Base-by-base conservation (phyloP, 441 rosid genomes). In the Populus trichocarpa region DNA sequence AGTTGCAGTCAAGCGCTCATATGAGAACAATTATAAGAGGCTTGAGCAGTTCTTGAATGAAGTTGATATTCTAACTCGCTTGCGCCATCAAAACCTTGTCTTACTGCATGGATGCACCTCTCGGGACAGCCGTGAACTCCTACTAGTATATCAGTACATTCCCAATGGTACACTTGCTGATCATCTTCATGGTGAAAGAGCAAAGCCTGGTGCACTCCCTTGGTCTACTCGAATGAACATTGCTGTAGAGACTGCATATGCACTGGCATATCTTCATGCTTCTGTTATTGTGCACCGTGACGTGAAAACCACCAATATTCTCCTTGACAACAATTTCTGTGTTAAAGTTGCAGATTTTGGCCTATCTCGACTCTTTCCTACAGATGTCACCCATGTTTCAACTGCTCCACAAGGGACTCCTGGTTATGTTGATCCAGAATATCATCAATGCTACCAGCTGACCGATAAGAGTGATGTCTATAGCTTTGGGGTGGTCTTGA, bases 341-440 rank as follows among this genome's bases (percentile, higher is more conserved):
- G 96, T 92, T 30, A 88, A 90, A 76, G 94, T 94, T 14, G 95
- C 96, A 1, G 99, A 94, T 86, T 94, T 94, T 18, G 97, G 96
- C 40, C 87, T 94, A 9, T 96, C 99, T 3, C 88, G 95, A 35
- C 82, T 92, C 50, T 92, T 90, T 63, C 98, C 97, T 1, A 64
- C 22, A 0, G 77, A 87, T 79, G 87, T 75, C 69, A 86, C 97
- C 1, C 99, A 96, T 33, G 88, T 96, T 77, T 96, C 98, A 0
- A 96, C 99, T 1, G 90, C 93, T 74, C 99, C 99, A 22, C 99
- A 94, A 79, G 99, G 99, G 6, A 96, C 97, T 76, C 98, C 98
- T 0, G 98, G 99, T 7, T 96, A 96, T 53, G 89, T 96, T 0
- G 98, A 92, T 78, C 99, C 99, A 0, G 98, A 96, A 77, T 96